A percentile compares a stretch with the other conserved stretches of the same genome.
phyloP scores from a whole-genome alignment of 192 early-diverging fungal species.

The Coemansia sp. region DNA sequence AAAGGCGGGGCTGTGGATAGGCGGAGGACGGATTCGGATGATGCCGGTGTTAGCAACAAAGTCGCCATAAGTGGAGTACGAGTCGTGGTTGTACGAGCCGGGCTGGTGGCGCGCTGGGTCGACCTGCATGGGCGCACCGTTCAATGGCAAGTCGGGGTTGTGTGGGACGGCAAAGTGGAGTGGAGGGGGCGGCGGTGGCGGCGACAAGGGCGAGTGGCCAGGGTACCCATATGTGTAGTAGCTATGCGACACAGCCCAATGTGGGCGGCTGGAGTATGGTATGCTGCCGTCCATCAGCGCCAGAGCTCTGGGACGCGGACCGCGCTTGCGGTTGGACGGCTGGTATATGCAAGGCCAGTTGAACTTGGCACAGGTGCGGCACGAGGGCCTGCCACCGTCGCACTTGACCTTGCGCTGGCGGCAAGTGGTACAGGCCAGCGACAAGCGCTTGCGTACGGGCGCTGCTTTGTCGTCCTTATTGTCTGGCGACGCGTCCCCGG shows the following conservation, averaged over 20 bases:
- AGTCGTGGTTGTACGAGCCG: slow-evolving; percentile 39
- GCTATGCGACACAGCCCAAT: slow-evolving; percentile 28
- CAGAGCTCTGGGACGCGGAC: slow-evolving; percentile 64
- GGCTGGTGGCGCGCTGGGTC: slow-evolving; percentile 26
- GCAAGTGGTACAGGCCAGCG: slow-evolving; percentile 54
- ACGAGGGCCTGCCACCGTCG: slow-evolving; percentile 77
- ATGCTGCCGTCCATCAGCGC: slow-evolving; percentile 47
- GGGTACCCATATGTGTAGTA: slow-evolving; percentile 40
- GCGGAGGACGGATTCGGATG: slow-evolving; percentile 37
- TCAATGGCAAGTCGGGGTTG: slow-evolving; percentile 17
- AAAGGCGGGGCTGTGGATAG: slow-evolving; percentile 19
- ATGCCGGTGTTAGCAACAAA: slow-evolving; percentile 41
- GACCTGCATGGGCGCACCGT: slow-evolving; percentile 22
- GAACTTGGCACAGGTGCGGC: slow-evolving; percentile 74
- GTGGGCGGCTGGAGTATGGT: slow-evolving; percentile 39
- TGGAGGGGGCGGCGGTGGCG: slow-evolving; percentile 28
- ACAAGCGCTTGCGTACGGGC: slow-evolving; percentile 52
- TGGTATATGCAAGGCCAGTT: slow-evolving; percentile 72
- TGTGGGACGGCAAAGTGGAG: slow-evolving; percentile 13
- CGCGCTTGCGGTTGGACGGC: slow-evolving; percentile 83
- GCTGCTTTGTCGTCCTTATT: slow-evolving; percentile 45
- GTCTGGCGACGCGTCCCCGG: slow-evolving; percentile 11
- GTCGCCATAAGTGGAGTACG: slow-evolving; percentile 47
- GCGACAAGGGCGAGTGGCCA: slow-evolving; percentile 34
- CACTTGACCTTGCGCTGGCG: slow-evolving; percentile 70